Evolutionary conservation across 108 stramenopile genomes (phyloP).

Genomic region (Nannochloropsis salina): DNA sequence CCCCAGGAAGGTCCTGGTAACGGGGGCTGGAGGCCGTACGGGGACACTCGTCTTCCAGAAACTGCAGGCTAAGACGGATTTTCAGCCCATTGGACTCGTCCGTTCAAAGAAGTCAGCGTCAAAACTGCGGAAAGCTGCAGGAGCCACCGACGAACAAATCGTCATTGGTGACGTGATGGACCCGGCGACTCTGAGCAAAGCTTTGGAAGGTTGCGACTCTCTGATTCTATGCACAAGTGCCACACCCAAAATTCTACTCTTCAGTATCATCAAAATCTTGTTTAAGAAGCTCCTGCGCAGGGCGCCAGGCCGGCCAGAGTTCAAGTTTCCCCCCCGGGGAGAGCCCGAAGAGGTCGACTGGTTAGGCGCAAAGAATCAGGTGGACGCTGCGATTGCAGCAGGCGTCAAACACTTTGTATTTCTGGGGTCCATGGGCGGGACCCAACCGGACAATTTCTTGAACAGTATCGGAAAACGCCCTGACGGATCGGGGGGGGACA

Average conservation of each 20-base stretch:
- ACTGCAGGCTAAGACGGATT: constrained; percentile 32
- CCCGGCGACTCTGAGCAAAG: constrained; percentile 44
- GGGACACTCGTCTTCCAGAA: constrained; percentile 40
- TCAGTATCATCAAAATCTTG: constrained; percentile 22
- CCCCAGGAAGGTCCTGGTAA: constrained; percentile 29
- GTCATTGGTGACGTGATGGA: constrained; percentile 62
- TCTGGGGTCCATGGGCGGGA: constrained; percentile 71
- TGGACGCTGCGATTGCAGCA: constrained; percentile 72
- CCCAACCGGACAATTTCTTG: constrained; percentile 74
- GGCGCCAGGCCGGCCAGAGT: constrained; percentile 56
- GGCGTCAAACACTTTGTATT: constrained; percentile 70
- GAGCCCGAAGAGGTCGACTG: constrained; percentile 68
- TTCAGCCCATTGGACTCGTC: constrained; percentile 33
- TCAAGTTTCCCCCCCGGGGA: constrained; percentile 61
- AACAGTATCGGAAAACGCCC: constrained; percentile 66
- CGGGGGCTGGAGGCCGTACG: constrained; percentile 39
- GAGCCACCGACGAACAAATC: constrained; percentile 32
- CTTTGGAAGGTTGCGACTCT: constrained; percentile 61
- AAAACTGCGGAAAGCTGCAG: constrained; percentile 4
- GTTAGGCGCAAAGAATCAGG: constrained; percentile 74
- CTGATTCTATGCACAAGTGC: constrained; percentile 72
- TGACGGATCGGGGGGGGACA: constrained; percentile 68
- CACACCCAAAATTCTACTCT: constrained; percentile 56
- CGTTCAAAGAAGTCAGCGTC: constrained; percentile 27
- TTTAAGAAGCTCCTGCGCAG: constrained; percentile 37